phyloP scores from a whole-genome alignment of 1,284 basidiomycete species.

The Crocinoboletus sp. region DNA sequence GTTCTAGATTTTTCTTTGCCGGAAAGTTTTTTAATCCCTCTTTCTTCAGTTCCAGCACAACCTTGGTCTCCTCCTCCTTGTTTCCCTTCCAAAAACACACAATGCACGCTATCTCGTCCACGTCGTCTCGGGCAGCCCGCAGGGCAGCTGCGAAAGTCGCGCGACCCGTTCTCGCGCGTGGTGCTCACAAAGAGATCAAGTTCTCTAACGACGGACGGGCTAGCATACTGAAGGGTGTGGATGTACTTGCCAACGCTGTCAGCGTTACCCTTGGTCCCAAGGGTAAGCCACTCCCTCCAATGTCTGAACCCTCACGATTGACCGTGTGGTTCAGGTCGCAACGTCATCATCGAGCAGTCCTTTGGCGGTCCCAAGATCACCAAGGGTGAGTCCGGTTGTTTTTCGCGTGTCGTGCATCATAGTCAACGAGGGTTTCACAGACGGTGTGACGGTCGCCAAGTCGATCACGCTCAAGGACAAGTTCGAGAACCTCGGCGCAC shows the following conservation, averaged over 20 bases:
- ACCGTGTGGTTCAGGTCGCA: conserved; percentile 62
- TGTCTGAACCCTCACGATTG: neutral
- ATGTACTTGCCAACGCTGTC: conserved; percentile 94
- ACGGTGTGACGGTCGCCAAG: conserved; percentile 98
- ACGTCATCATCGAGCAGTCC: conserved; percentile 98
- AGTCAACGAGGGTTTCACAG: conserved; percentile 35
- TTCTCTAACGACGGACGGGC: conserved; percentile 96
- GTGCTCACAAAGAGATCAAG: conserved; percentile 93
- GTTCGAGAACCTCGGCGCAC: conserved; percentile 98
- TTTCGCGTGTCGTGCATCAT: neutral
- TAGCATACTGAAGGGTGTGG: conserved; percentile 93
- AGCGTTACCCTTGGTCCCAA: conserved; percentile 96
- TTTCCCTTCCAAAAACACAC: neutral
- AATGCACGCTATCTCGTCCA: conserved; percentile 30
- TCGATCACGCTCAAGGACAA: conserved; percentile 94
- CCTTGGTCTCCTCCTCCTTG: neutral
- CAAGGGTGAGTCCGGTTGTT: conserved; percentile 56
- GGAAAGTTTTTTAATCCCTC: conserved; percentile 15
- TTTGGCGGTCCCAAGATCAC: conserved; percentile 98
- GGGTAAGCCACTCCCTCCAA: conserved; percentile 43
- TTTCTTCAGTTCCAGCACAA: neutral
- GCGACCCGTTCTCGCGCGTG: conserved; percentile 48
- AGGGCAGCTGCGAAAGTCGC: conserved; percentile 47
- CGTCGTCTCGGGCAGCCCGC: conserved; percentile 44
- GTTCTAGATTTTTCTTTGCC: conserved; percentile 21